phyloP scores from a whole-genome alignment of 75 land plant genomes.

The Selaginella tamariscina region DNA sequence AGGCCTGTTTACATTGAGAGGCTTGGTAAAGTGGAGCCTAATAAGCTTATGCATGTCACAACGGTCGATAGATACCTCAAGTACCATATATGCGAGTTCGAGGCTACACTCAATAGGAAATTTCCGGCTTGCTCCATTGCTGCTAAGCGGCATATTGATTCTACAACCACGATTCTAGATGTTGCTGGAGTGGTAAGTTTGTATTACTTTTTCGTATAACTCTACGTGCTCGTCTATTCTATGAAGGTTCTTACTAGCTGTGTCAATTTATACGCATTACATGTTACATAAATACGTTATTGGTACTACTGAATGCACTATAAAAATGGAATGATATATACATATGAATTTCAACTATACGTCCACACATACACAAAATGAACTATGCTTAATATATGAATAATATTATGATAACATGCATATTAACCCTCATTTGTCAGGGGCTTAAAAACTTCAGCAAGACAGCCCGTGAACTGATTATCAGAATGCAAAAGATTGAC shows the following conservation, averaged over 20 bases:
- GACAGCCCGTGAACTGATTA: conserved; percentile 41
- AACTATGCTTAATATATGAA: no score
- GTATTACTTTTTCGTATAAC: neutral
- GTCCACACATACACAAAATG: no score
- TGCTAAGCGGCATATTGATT: conserved; percentile 39
- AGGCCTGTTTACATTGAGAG: conserved; percentile 66
- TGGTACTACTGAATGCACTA: no score
- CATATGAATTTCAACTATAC: no score
- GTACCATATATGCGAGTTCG: conserved; percentile 67
- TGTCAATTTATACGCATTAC: no score
- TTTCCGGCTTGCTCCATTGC: conserved; percentile 73
- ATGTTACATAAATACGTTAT: no score
- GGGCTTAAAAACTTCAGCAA: conserved; percentile 47
- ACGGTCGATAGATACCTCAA: conserved; percentile 56
- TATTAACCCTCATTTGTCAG: conserved; percentile 23
- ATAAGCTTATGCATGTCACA: conserved; percentile 52
- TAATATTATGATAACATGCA: neutral
- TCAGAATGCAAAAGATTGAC: conserved; percentile 53
- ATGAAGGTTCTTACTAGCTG: no score
- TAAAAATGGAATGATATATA: no score
- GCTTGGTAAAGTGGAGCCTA: conserved; percentile 61
- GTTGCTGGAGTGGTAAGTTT: conserved; percentile 62
- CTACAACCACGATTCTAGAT: conserved; percentile 61
- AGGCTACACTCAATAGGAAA: conserved; percentile 42
- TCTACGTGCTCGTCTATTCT: neutral